Conservation (phyloP, 179 eudicot species). For the Heliamphora ciliata region DNA sequence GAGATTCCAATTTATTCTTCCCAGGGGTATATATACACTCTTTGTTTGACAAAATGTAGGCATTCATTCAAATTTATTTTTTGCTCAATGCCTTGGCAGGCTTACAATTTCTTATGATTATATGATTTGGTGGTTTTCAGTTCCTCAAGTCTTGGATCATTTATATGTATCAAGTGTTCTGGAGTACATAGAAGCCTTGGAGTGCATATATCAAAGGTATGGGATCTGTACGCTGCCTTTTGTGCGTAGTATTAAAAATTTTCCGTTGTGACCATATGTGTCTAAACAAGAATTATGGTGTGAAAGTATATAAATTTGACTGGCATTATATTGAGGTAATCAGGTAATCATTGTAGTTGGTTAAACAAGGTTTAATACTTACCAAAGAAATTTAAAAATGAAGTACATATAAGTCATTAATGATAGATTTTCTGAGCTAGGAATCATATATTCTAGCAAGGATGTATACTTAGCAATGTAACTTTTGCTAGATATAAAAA, state of each 20-base stretch:
- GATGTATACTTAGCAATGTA: background rate
- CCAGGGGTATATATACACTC: no score
- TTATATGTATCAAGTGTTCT: slow-evolving; percentile 93
- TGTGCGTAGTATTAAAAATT: background rate
- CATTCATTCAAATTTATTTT: background rate
- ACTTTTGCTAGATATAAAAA: background rate
- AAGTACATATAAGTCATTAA: background rate
- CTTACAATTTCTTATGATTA: slow-evolving; percentile 3
- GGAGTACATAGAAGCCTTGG: slow-evolving; percentile 98
- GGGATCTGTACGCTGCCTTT: background rate
- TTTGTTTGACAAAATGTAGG: background rate
- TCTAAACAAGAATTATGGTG: background rate
- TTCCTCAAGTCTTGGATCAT: slow-evolving; percentile 70
- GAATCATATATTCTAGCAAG: background rate
- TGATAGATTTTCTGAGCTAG: slow-evolving; percentile 10
- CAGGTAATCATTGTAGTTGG: background rate
- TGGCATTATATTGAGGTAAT: background rate
- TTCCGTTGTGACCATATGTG: background rate
- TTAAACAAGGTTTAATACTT: background rate
- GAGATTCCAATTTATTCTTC: no score
- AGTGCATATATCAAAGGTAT: slow-evolving; percentile 90
- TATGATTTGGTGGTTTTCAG: slow-evolving; percentile 30
- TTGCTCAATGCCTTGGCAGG: background rate
- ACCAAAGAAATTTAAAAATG: background rate
- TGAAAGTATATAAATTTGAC: background rate